Percentiles rank a stretch among this genome's conserved stretches.
Evolutionary conservation across 2,329 filamentous ascomycete genomes (phyloP).

Genomic region (Lecanoromycetidae sp.): DNA sequence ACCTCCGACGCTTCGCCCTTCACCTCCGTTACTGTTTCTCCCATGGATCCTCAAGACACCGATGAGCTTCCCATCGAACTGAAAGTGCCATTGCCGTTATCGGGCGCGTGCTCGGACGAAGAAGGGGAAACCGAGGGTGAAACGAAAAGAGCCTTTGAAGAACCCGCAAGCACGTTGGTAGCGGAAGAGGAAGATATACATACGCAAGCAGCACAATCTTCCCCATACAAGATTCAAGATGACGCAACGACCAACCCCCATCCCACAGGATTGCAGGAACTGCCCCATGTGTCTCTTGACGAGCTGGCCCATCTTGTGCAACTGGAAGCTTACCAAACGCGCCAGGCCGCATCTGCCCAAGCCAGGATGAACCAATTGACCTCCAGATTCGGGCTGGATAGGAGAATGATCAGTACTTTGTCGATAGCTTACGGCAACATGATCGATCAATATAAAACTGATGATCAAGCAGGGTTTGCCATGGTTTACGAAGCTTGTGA

Average conservation of each 20-base stretch:
- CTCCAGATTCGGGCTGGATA: constrained; percentile 8
- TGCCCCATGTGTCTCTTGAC: constrained; percentile 1
- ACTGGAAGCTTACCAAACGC: constrained; percentile 5
- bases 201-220: neutral
- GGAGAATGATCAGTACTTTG: constrained; percentile 14
- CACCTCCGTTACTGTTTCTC: constrained; percentile 15
- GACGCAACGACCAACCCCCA: neutral
- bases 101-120: constrained; percentile 10
- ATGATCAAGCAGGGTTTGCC: constrained; percentile 15
- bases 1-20: constrained; percentile 15
- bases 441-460: constrained; percentile 16
- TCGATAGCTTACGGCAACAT: constrained; percentile 11
- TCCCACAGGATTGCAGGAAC: neutral
- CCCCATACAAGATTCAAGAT: neutral
- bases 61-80: constrained; percentile 14
- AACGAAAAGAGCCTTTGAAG: neutral
- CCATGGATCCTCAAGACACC: constrained; percentile 10
- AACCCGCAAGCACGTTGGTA: neutral
- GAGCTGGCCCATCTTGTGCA: constrained; percentile 10
- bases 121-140: neutral
- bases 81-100: constrained; percentile 14
- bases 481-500: constrained; percentile 16
- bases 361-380: constrained; percentile 6
- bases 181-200: neutral
- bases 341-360: neutral